Evolutionary conservation across 73 alveolate species (phyloP).

Genomic region (Paramecium sexaurelia): DNA sequence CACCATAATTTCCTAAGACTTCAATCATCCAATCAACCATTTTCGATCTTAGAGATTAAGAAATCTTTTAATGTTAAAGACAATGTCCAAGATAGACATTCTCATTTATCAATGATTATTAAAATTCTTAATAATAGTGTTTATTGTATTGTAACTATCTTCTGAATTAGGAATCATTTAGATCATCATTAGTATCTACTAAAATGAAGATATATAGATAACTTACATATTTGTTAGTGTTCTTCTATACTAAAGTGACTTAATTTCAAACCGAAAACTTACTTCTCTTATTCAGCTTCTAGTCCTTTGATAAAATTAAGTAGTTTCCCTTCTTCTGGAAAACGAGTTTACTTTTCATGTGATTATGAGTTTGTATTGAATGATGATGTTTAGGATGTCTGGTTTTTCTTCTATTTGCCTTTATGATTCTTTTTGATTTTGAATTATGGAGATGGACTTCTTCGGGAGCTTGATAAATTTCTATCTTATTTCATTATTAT

Average conservation of each 20-base stretch:
- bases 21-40: slow-evolving; percentile 97
- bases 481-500: not conserved
- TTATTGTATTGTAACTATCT: not conserved
- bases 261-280: not conserved
- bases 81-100: slow-evolving; percentile 25
- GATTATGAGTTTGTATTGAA: not conserved
- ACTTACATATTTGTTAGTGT: not conserved
- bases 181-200: not conserved
- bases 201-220: not conserved
- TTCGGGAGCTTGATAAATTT: not conserved
- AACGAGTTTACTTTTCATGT: not conserved
- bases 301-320: not conserved
- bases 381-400: not conserved
- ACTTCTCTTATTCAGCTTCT: not conserved
- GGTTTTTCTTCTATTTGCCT: not conserved
- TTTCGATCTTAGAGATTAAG: slow-evolving; percentile 78
- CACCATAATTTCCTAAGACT: slow-evolving; percentile 79
- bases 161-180: not conserved
- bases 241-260: not conserved
- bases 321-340: not conserved
- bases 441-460: not conserved
- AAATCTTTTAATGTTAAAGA: slow-evolving; percentile 69
- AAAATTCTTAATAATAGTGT: not conserved
- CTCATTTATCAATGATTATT: not conserved
- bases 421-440: not conserved